Base-by-base conservation (phyloP, 176 grass and related monocot genomes). In the Rhipidocladum racemiflorum region DNA sequence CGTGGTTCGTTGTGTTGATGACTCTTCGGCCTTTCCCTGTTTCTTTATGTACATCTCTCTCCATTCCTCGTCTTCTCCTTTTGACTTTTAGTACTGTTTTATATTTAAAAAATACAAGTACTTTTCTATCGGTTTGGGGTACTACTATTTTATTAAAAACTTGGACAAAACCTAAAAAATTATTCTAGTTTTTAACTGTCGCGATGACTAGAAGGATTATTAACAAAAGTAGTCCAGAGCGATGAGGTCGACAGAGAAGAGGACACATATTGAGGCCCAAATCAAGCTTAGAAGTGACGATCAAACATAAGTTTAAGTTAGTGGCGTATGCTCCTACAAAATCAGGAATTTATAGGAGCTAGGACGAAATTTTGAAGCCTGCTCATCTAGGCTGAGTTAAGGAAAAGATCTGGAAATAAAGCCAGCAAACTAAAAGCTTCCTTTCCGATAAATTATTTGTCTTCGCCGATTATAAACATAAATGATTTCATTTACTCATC, bases 1-100 rank as follows among this genome's bases (percentile, higher is more conserved):
- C 85, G 92, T 85, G 87, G 62, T 82, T 91, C 85, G 85, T 68
- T 85, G 61, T 46, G 51, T 50, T 89, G 38, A 32, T 62, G 49
- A 40, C 78, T 57, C 63, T 23, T 60, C 46, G 6, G 51, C 38
- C 17, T 76, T 61, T 50, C 17, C 20, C 24, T 53, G 13, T 39
- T 62, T 76, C 72, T 43, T 67, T 67, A 38, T 49, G 45, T 34
- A 5, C 4, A 44, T 81, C 24, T 66, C 24, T 66, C 61, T 20
- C 60, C 60, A 1, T 76, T 34, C 39, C 51, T 61, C 29, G 21
- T 38, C 65, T 60, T 0, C 65, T 20, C 54, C 5, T 63, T 73
- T 67, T 49, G 11, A 23, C 78, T 40, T 66, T 68, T 69, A 17
- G 9, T n/a, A 12, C 25, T 27, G 35, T 68, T 68, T 23, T 65